Evolutionary conservation across 1,284 basidiomycete species (phyloP).

Genomic region (Xerocomus nothofagi): DNA sequence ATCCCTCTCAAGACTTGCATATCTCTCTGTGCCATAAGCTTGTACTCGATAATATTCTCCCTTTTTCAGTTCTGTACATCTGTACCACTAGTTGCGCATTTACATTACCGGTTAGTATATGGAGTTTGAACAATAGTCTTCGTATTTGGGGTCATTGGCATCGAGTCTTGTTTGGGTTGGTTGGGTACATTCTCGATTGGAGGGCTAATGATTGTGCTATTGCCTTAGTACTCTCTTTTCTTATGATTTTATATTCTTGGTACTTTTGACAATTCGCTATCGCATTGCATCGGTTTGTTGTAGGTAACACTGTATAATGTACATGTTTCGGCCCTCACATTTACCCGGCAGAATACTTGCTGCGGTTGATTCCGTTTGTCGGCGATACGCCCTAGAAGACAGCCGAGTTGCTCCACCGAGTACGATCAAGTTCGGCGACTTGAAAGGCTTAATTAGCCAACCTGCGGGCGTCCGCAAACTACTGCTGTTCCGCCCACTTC

Average conservation of each 20-base stretch:
- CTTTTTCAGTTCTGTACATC: conserved; percentile 32
- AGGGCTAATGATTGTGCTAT: conserved; percentile 35
- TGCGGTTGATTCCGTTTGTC: background rate
- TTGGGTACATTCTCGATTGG: conserved; percentile 31
- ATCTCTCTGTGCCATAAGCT: conserved; percentile 34
- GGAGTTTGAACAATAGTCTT: conserved; percentile 33
- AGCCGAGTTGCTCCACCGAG: background rate
- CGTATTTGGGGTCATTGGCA: conserved; percentile 26
- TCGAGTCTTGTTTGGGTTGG: conserved; percentile 32
- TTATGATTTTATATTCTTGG: conserved; percentile 37
- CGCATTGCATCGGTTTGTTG: conserved; percentile 31
- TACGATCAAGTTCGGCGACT: conserved; percentile 1
- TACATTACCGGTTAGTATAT: conserved; percentile 37
- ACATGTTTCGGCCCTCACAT: conserved; percentile 15
- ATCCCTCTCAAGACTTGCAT: conserved; percentile 23
- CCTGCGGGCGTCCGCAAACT: conserved; percentile 16
- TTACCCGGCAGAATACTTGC: too few species aligned
- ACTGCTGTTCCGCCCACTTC: conserved; percentile 13
- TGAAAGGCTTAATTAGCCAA: background rate
- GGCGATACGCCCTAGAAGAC: conserved; percentile 5
- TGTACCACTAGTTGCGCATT: conserved; percentile 38
- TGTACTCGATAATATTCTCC: conserved; percentile 36
- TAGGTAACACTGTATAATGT: conserved; percentile 32
- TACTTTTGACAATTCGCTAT: conserved; percentile 28
- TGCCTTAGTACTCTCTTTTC: conserved; percentile 20